These are phyloP conservation scores for Fraxinus albicans DNA, from an alignment of 305 asterid genomes.

Conservation along the genomic window DNA sequence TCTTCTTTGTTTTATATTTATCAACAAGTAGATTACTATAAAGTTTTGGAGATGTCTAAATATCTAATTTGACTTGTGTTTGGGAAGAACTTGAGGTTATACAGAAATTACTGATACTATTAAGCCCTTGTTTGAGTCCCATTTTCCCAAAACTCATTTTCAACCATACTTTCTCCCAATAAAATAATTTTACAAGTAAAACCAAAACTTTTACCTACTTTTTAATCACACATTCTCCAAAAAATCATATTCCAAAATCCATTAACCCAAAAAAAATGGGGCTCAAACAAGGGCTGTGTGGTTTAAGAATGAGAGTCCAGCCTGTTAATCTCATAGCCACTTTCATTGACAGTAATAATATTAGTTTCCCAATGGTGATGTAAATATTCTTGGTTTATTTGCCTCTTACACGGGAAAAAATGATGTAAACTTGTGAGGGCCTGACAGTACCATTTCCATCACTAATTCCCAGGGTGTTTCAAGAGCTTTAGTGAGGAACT, in stretches of 20 bases:
- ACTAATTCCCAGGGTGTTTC: conserved; percentile 73
- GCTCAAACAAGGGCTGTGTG: background rate
- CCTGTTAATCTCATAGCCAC: background rate
- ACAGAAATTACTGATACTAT: background rate
- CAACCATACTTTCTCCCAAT: background rate
- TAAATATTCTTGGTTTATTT: background rate
- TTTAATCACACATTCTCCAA: background rate
- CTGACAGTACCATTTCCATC: conserved; percentile 2
- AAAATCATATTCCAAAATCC: background rate
- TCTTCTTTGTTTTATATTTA: background rate
- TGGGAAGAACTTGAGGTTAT: background rate
- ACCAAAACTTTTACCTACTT: background rate
- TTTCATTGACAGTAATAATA: background rate
- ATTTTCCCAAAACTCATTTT: background rate
- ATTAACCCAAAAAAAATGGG: background rate
- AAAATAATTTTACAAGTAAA: background rate
- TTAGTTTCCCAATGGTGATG: background rate
- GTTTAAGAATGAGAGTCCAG: background rate
- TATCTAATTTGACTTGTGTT: background rate
- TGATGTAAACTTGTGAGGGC: background rate
- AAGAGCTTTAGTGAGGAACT: conserved; percentile 78
- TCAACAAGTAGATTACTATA: background rate
- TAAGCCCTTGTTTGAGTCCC: background rate
- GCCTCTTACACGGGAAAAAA: background rate
- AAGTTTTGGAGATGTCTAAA: background rate